Evolutionary conservation across 306 rosid species (phyloP).

Genomic region (Urtica urens): DNA sequence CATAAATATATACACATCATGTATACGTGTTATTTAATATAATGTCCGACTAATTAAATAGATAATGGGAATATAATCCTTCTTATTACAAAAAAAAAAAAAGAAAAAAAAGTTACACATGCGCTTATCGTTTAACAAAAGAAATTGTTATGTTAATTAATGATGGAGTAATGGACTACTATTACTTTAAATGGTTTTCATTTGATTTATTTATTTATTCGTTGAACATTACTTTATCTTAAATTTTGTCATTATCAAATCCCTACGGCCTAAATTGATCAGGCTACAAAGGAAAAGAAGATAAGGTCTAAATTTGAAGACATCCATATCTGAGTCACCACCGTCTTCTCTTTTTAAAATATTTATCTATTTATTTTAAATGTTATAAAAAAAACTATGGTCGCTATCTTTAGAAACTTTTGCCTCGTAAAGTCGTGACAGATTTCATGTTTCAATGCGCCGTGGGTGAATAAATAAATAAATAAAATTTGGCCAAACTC

Average conservation of each 20-base stretch:
- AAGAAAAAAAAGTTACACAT: slow-evolving; percentile 8
- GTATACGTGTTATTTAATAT: no score
- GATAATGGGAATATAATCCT: no score
- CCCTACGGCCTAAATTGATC: slow-evolving; percentile 39
- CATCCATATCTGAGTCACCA: slow-evolving; percentile 58
- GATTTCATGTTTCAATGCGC: slow-evolving; percentile 21
- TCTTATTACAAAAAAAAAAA: no score
- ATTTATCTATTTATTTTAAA: neutral
- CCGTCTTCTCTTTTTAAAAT: slow-evolving; percentile 13
- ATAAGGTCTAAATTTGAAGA: slow-evolving; percentile 58
- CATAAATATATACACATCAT: neutral
- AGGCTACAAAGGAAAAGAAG: slow-evolving; percentile 34
- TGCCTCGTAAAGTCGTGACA: slow-evolving; percentile 68
- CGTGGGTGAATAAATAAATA: neutral
- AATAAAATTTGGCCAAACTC: no score
- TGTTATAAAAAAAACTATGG: slow-evolving; percentile 21
- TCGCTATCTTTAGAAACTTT: slow-evolving; percentile 41
- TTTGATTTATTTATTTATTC: neutral
- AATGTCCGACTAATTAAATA: no score
- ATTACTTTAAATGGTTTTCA: neutral
- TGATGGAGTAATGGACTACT: slow-evolving; percentile 12
- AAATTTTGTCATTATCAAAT: slow-evolving; percentile 29
- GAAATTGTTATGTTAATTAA: no score
- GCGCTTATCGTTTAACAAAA: slow-evolving; percentile 11
- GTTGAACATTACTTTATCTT: slow-evolving; percentile 6